These are phyloP conservation scores for Excoecaria cochinchinensis DNA, from an alignment of 345 rosid species.

Conservation along the genomic window DNA sequence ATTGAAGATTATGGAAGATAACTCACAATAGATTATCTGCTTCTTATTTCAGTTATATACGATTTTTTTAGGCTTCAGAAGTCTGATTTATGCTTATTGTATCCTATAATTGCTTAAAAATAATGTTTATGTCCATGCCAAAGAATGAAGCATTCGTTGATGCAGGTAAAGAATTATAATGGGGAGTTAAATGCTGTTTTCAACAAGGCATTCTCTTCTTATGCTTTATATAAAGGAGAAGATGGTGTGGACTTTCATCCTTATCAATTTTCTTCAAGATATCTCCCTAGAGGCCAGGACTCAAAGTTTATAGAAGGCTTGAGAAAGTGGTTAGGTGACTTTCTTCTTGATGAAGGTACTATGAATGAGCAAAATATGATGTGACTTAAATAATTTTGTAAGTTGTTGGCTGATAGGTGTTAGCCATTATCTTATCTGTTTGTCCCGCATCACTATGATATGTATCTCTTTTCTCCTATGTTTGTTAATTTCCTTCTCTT, in stretches of 20 bases:
- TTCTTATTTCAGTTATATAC: background rate
- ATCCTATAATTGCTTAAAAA: background rate
- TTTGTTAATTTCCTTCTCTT: background rate
- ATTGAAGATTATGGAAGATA: background rate
- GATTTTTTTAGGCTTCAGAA: background rate
- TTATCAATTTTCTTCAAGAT: conserved; percentile 59
- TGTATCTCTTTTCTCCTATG: background rate
- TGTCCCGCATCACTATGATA: background rate
- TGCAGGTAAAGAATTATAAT: conserved; percentile 51
- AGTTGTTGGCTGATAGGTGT: background rate
- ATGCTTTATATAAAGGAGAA: conserved; percentile 56
- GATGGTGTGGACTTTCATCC: conserved; percentile 42
- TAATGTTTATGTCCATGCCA: background rate
- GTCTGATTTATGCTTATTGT: background rate
- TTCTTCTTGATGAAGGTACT: conserved; percentile 45
- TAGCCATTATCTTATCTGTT: background rate
- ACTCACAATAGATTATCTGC: background rate
- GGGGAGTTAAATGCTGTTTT: conserved; percentile 52
- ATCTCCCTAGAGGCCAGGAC: conserved; percentile 42
- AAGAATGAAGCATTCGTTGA: background rate
- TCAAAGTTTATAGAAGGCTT: conserved; percentile 43
- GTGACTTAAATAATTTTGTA: background rate
- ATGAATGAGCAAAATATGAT: background rate
- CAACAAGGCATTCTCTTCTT: conserved; percentile 58
- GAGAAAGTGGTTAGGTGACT: conserved; percentile 43